Conservation (phyloP, 2,329 filamentous ascomycete genomes). For the Beauveria sp. region DNA sequence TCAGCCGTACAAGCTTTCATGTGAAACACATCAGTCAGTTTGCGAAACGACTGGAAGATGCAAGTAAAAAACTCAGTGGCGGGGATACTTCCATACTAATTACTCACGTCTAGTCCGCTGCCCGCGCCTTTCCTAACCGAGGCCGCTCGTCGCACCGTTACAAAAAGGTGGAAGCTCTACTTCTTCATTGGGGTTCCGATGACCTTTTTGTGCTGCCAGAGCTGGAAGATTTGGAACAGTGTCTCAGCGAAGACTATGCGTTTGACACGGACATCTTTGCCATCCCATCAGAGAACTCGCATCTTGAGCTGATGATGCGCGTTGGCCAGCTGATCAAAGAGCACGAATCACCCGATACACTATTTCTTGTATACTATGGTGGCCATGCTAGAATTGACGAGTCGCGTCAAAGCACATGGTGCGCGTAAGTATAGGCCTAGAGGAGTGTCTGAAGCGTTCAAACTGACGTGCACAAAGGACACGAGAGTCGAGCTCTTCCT, state of each 20-base stretch:
- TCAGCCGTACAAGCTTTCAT: constrained; percentile 50
- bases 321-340: constrained; percentile 50
- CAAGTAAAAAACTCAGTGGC: constrained; percentile 24
- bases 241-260: constrained; percentile 45
- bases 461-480: constrained; percentile 28
- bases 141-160: constrained; percentile 46
- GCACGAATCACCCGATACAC: constrained; percentile 45
- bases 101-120: constrained; percentile 36
- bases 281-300: constrained; percentile 51
- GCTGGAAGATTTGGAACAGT: constrained; percentile 48
- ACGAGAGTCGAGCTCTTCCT: constrained; percentile 43
- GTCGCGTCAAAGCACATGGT: constrained; percentile 53
- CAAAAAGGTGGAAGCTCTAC: constrained; percentile 44
- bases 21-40: constrained; percentile 49
- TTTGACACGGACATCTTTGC: constrained; percentile 51
- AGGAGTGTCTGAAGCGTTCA: too few species aligned
- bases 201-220: constrained; percentile 52
- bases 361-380: constrained; percentile 53
- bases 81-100: neutral
- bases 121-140: constrained; percentile 48
- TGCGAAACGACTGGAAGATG: constrained; percentile 46
- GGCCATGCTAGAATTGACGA: constrained; percentile 54
- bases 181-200: constrained; percentile 51
- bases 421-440: constrained; percentile 36
- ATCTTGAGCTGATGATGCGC: constrained; percentile 50